Evolutionary conservation across 2,329 filamentous ascomycete species (phyloP).

Genomic region (Paraphoma chrysanthemicola): DNA sequence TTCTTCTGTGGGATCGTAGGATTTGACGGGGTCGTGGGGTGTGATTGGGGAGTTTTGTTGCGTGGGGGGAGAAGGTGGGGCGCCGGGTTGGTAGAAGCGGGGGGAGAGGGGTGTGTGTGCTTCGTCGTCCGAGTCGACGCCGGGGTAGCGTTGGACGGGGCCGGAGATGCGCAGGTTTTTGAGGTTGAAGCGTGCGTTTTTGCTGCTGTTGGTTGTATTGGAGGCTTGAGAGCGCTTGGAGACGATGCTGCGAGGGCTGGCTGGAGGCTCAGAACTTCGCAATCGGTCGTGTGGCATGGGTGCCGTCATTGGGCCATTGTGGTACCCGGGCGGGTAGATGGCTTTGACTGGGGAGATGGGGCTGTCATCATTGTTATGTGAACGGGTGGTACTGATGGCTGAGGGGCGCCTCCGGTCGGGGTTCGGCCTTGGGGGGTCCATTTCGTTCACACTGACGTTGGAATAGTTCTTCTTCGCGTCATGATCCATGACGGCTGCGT

Average conservation of each 20-base stretch:
- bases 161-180: conserved; percentile 66
- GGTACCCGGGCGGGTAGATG: conserved; percentile 55
- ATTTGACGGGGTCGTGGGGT: conserved; percentile 33
- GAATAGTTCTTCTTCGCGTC: conserved; percentile 63
- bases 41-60: conserved; percentile 43
- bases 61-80: conserved; percentile 61
- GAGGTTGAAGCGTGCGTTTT: conserved; percentile 54
- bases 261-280: conserved; percentile 24
- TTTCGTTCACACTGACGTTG: conserved; percentile 34
- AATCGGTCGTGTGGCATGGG: conserved; percentile 26
- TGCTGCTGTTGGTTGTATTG: conserved; percentile 45
- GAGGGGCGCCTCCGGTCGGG: conserved; percentile 30
- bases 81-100: conserved; percentile 61
- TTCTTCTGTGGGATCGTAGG: conserved; percentile 42
- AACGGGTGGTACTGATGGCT: conserved; percentile 38
- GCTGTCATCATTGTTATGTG: conserved; percentile 33
- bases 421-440: conserved; percentile 14
- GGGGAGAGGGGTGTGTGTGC: conserved; percentile 63
- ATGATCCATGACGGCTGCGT: conserved; percentile 90
- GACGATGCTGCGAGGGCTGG: conserved; percentile 46
- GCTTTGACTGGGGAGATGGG: conserved; percentile 53
- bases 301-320: conserved; percentile 32
- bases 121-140: conserved; percentile 53
- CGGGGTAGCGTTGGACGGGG: conserved; percentile 56
- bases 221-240: conserved; percentile 45